Percentiles rank a stretch among this genome's conserved stretches.
phyloP scores from a whole-genome alignment of 2,329 filamentous ascomycete species.

The Trichoderma koningiopsis region DNA sequence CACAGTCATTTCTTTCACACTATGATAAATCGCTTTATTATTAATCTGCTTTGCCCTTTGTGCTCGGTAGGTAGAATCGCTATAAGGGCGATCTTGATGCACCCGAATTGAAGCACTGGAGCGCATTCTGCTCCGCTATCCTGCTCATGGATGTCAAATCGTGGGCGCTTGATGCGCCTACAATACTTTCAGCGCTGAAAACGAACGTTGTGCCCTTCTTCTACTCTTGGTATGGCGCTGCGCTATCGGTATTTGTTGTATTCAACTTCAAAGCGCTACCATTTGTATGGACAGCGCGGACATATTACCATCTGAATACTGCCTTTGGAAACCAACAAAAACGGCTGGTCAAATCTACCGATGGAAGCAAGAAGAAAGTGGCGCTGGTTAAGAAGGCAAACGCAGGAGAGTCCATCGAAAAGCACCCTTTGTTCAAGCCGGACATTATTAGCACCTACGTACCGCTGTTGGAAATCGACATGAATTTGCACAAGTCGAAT shows the following conservation, averaged over 20 bases:
- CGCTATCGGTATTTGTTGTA: neutral
- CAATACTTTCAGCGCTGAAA: neutral
- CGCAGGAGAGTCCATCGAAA: neutral
- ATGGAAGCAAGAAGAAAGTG: neutral
- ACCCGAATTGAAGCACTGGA: neutral
- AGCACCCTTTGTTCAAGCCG: constrained; percentile 16
- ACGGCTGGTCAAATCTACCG: neutral
- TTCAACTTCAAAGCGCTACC: constrained; percentile 16
- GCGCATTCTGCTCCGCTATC: neutral
- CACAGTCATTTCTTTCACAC: neutral
- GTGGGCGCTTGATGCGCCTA: neutral
- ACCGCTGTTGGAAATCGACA: constrained; percentile 12
- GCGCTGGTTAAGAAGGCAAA: neutral
- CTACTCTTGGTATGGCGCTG: neutral
- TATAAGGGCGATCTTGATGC: neutral
- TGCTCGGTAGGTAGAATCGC: neutral
- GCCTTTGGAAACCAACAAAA: neutral
- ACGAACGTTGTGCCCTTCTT: neutral
- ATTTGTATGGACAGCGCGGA: constrained; percentile 15
- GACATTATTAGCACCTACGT: constrained; percentile 15
- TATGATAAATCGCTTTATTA: neutral
- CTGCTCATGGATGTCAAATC: neutral
- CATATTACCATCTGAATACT: constrained; percentile 10
- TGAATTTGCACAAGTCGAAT: constrained; percentile 23
- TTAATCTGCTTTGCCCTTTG: neutral